Conservation (phyloP, 257 asterid species). For the Euphrasia confusa region DNA sequence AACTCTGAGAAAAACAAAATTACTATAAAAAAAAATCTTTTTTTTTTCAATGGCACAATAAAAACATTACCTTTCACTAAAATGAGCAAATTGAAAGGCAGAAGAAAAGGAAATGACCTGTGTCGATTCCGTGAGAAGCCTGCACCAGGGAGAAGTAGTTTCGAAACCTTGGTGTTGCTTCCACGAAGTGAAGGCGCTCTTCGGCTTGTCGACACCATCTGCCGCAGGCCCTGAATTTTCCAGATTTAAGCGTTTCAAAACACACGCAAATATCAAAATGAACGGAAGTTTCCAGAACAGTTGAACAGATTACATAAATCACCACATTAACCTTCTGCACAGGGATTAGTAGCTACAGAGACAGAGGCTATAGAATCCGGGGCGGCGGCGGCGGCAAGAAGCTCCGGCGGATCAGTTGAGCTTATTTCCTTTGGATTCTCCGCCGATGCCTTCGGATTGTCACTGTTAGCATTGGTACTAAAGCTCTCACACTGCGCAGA, state of each 20-base stretch:
- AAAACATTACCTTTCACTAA: slow-evolving; percentile 10
- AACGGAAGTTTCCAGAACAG: slow-evolving; percentile 6
- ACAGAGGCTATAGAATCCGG: slow-evolving; percentile 26
- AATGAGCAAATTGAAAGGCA: background rate
- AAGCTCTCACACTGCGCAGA: slow-evolving; percentile 49
- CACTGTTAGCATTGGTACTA: slow-evolving; percentile 18
- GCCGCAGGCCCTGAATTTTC: slow-evolving; percentile 40
- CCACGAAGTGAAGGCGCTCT: slow-evolving; percentile 51
- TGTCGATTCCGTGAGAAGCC: slow-evolving; percentile 56
- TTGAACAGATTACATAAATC: slow-evolving; percentile 1
- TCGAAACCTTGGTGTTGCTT: slow-evolving; percentile 50
- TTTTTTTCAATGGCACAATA: background rate
- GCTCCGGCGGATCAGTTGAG: slow-evolving; percentile 56
- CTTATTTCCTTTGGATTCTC: slow-evolving; percentile 66
- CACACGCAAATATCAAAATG: slow-evolving; percentile 25
- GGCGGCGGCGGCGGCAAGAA: slow-evolving; percentile 27
- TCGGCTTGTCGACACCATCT: slow-evolving; percentile 42
- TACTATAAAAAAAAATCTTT: background rate
- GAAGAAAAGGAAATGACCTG: slow-evolving; percentile 41
- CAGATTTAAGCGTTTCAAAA: slow-evolving; percentile 12
- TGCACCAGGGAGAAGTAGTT: slow-evolving; percentile 66
- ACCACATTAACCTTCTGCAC: slow-evolving; percentile 39
- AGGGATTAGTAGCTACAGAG: slow-evolving; percentile 32
- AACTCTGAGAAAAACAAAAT: background rate
- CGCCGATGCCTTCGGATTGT: slow-evolving; percentile 45